A percentile compares a stretch with the other conserved stretches of the same genome.
Conservation (phyloP, 1,139 yeast species). For the Blastobotrys niveus region DNA sequence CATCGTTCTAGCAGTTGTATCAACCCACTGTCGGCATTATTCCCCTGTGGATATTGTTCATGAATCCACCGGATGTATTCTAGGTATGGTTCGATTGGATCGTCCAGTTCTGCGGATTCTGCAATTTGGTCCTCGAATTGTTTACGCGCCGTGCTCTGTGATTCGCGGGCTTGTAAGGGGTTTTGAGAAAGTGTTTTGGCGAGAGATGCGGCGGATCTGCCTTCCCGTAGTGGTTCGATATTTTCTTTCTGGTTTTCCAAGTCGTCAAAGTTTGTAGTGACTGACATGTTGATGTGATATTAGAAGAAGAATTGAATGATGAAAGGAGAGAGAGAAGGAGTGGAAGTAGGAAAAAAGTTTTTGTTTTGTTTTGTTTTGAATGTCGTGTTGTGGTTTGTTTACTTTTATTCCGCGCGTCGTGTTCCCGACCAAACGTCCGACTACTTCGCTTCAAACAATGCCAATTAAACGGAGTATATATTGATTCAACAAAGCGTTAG, state of each 20-base stretch:
- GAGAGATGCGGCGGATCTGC: slow-evolving; percentile 62
- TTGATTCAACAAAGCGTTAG: no score
- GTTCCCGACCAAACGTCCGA: no score
- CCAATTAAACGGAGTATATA: no score
- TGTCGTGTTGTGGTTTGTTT: no score
- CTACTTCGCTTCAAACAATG: no score
- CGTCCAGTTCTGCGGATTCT: slow-evolving; percentile 55
- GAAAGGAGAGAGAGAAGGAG: no score
- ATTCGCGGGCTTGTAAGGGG: slow-evolving; percentile 18
- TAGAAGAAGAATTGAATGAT: no score
- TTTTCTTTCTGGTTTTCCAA: slow-evolving; percentile 78
- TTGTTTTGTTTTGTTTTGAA: no score
- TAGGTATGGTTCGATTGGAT: slow-evolving; percentile 69
- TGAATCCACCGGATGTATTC: slow-evolving; percentile 72
- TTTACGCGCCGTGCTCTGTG: slow-evolving; percentile 21
- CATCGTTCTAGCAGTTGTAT: slow-evolving; percentile 64
- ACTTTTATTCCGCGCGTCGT: no score
- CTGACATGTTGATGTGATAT: no score
- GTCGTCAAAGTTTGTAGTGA: slow-evolving; percentile 44
- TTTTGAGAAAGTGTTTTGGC: slow-evolving; percentile 40
- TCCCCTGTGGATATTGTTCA: slow-evolving; percentile 62
- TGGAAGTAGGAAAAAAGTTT: no score
- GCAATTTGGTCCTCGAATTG: slow-evolving; percentile 43
- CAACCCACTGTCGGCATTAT: slow-evolving; percentile 60
- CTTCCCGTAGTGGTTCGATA: slow-evolving; percentile 61